Conservation (phyloP, 306 rosid genomes). For the Vigna reflexopilosa region DNA sequence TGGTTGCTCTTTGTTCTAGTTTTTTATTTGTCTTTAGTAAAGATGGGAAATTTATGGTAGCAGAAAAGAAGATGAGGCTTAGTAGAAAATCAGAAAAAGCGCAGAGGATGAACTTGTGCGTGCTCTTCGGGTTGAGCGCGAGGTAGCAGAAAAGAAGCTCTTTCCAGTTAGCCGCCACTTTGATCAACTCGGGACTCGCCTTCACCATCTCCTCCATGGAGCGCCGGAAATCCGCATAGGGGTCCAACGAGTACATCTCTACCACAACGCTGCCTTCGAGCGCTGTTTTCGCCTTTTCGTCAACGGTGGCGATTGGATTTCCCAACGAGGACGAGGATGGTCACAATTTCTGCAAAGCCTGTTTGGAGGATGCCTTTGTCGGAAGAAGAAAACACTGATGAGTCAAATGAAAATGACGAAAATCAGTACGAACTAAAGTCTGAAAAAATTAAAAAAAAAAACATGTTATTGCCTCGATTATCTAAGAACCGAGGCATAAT, state of each 20-base stretch:
- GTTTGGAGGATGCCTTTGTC: no score
- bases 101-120: constrained; percentile 74
- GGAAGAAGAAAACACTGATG: no score
- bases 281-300: constrained; percentile 15
- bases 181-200: constrained; percentile 66
- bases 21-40: no score
- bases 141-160: constrained; percentile 89
- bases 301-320: neutral
- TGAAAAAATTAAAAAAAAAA: no score
- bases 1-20: no score
- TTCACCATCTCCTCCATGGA: constrained; percentile 99
- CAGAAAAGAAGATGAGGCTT: constrained; percentile 41
- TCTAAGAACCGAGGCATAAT: no score
- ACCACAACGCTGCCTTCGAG: constrained; percentile 69
- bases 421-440: no score
- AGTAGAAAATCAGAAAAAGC: constrained; percentile 85
- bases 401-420: no score
- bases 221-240: constrained; percentile 79
- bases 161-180: constrained; percentile 67
- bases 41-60: no score
- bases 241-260: constrained; percentile 79
- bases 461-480: no score
- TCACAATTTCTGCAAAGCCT: no score
- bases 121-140: constrained; percentile 75
- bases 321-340: no score